Base-by-base conservation (phyloP, 257 asterid genomes). In the Solanum ossicruentum region DNA sequence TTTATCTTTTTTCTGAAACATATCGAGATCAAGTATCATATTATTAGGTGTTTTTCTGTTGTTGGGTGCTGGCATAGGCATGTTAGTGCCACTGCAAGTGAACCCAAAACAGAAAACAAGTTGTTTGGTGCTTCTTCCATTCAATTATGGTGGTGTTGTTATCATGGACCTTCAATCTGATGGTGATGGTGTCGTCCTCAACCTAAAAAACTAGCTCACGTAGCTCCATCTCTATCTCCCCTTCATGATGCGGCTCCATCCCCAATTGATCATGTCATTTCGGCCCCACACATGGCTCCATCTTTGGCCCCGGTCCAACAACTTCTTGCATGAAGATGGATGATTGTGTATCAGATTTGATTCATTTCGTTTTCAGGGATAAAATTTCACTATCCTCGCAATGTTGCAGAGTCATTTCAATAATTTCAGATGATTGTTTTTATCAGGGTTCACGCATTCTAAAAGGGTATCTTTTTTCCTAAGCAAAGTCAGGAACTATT, bases 381-480 rank as follows among this genome's bases (percentile, higher is more conserved):
- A 21, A 49, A 2, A 65, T 65, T 41, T 66, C 32, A 1, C 8
- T 85, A 20, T 83, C 70, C 18, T 13, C 58, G 7, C 55, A 65
- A 11, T 87, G 86, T 10, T 82, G 88, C 52, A 13, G 16, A 15
- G 61, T 61, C 17, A 21, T 87, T 82, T 82, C 82, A 28, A 72
- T 15, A 82, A 66, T 84, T 61, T 87, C 87, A 26, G 85, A 87
- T 81, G 43, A 60, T 32, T 87, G 87, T 54, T 87, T 87, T 41
- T 11, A 70, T 2, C 18, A 63, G 84, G 85, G 4, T 84, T 87
- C 36, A 61, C 45, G 2, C 11, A 45, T 51, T 82, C 81, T 60
- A 80, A 72, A 8, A 10, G 57, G 8, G 41, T 84, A 41, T 28
- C 88, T 2, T 16, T 6, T 55, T 81, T 87, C 81, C 63, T 32